Evolutionary conservation across 139 green algal species (phyloP).

Genomic region (Pseudopediastrum boryanum): DNA sequence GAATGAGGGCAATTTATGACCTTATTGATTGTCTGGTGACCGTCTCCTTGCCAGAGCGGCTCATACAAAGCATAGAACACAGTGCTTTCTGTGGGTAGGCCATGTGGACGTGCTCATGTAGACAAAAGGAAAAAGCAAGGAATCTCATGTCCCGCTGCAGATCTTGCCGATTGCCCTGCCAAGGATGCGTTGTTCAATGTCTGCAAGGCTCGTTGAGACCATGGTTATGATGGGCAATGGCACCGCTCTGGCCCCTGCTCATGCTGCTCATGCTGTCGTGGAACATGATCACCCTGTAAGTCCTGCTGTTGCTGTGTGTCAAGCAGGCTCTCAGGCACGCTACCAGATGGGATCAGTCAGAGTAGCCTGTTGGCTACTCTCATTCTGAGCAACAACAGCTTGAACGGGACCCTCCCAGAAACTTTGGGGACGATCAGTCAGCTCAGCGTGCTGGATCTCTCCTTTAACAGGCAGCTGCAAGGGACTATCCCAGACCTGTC

Average conservation of each 20-base stretch:
- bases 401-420: conserved; percentile 6
- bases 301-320: background rate
- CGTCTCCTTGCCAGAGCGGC: background rate
- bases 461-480: conserved; percentile 3
- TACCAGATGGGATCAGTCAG: background rate
- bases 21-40: no score
- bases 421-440: conserved; percentile 2
- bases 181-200: background rate
- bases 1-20: no score
- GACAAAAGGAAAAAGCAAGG: background rate
- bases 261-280: background rate
- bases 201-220: background rate
- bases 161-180: background rate
- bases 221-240: background rate
- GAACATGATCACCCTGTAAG: background rate
- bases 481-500: conserved; percentile 17
- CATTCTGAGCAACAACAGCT: conserved; percentile 12
- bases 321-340: conserved; percentile 16
- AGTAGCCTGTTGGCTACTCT: background rate
- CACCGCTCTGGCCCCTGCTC: background rate
- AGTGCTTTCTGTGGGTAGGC: background rate
- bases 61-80: background rate
- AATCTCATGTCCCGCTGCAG: background rate
- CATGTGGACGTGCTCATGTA: background rate
- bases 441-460: conserved; percentile 16